Evolutionary conservation across 1,139 yeast species (phyloP), one percentile per base, ranked within the genome.

Genomic region (Kluyveromyces sp.): DNA sequence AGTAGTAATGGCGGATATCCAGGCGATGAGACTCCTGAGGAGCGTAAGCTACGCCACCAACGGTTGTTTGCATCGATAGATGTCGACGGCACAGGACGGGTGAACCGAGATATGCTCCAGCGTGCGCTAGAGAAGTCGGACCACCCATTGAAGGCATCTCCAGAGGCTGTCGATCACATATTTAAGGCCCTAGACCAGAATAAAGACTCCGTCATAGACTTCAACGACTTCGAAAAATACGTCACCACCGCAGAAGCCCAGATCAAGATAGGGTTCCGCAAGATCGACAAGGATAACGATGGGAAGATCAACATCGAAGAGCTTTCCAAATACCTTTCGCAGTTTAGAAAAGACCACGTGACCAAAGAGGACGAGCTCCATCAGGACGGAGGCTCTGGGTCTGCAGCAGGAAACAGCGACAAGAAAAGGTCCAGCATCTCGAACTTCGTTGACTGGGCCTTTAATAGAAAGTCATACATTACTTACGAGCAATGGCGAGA

Each of bases 401-500:
- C 21, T 15, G 21, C 21, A 15, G 21, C 21, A 15, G 21, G 21
- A 48, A 40, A 35, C 43, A 29, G 40, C 43, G 28, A 1, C 25
- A 43, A 36, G 39, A 44, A 8, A 42, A 41, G 40, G 26, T 38
- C 40, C 33, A 45, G 28, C 27, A 39, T 25, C 42, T 38, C 41
- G 10, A 50, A 52, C 5, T 63, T 64, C 44, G 36, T 61, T 21
- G 48, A 50, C 28, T 64, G 67, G 67, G 67, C 67, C 2, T 77
- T 90, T 48, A 82, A 84, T 63, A 67, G 73, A 35, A 77, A 75
- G 43, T 38, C 94, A 1, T 78, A 72, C 55, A 81, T 92, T 37
- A 82, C 94, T 0, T 85, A 79, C 59, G 89, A 88, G 48, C 95
- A 92, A 57, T 92, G 95, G 77, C 73, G 95, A 53, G 85, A 85